Base-by-base conservation (phyloP, 768 basidiomycete genomes). In the Gloeostereum incarnatum region DNA sequence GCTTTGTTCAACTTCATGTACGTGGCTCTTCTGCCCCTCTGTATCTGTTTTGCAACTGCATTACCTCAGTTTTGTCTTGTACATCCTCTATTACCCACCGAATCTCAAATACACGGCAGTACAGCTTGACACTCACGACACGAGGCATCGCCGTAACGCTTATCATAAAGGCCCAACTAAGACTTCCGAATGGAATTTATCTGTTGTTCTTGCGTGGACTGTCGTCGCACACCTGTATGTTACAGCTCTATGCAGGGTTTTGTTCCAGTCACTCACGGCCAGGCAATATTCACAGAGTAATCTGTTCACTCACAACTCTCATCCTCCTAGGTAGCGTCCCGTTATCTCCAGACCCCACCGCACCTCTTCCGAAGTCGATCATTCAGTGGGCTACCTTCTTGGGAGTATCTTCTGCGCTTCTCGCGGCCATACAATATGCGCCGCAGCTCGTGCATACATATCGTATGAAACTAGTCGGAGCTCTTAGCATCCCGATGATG, bases 401-500 rank as follows among this genome's bases (percentile, higher is more conserved):
- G 3, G 96, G 96, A 6, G 62, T 97, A 17, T 71, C 78, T 2
- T 82, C 88, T 1, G 82, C 88, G 2, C 25, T 79, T 1, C 72
- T 96, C 4, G 84, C 91, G 1, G 74, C 76, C 3, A 61, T 85
- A 4, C 93, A 99, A 57, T 99, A 97, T 44, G 70, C 79, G 0
- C 93, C 94, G 0, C 93, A 96, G 56, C 65, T 99, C 18, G 47
- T 73, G 9, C 77, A 81, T 43, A 98, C 93, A 1, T 96, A 82
- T 49, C 63, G 61, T 4, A 58, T 72, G 21, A 83, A 79, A 51
- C 72, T 94, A 9, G 92, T 98, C 6, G 94, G 94, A 2, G 90
- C 91, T 0, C 65, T 98, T 11, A 92, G 89, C 51, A 86, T 99
- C 40, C 83, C 85, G 1, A 97, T 90, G 78, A 97, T 99, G 94